Evolutionary conservation across 345 rosid genomes (phyloP).

Genomic region (Moringa oleifera): DNA sequence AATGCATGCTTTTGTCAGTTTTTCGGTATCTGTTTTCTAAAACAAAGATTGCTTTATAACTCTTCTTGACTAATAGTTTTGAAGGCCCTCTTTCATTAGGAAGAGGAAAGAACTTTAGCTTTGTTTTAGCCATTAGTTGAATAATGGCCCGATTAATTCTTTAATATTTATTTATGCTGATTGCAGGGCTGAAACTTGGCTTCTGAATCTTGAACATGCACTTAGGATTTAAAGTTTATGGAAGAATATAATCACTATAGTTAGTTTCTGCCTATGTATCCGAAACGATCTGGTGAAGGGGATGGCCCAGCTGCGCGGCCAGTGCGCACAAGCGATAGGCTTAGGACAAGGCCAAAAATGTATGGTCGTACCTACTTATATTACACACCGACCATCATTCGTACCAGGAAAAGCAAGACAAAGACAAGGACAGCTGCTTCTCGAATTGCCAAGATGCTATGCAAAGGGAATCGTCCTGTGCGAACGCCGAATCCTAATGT

Average conservation of each 20-base stretch:
- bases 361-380: conserved; percentile 58
- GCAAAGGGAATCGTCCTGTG: conserved; percentile 50
- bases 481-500: conserved; percentile 56
- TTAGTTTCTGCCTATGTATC: conserved; percentile 68
- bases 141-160: not conserved
- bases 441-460: conserved; percentile 78
- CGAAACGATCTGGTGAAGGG: conserved; percentile 78
- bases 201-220: conserved; percentile 15
- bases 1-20: too few species aligned
- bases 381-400: conserved; percentile 54
- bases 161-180: not conserved
- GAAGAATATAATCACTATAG: conserved; percentile 29
- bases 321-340: conserved; percentile 90
- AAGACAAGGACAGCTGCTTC: conserved; percentile 93
- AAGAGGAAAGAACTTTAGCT: too few species aligned
- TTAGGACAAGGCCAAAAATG: conserved; percentile 77
- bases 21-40: too few species aligned
- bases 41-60: too few species aligned
- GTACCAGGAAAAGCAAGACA: conserved; percentile 65
- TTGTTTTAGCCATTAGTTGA: not conserved
- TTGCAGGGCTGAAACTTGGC: conserved; percentile 14
- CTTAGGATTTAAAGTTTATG: conserved; percentile 38
- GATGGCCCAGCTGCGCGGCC: conserved; percentile 82
- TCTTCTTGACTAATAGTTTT: not conserved
- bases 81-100: not conserved